Evolutionary conservation across 345 rosid species (phyloP).

Genomic region (Murraya koenigii): DNA sequence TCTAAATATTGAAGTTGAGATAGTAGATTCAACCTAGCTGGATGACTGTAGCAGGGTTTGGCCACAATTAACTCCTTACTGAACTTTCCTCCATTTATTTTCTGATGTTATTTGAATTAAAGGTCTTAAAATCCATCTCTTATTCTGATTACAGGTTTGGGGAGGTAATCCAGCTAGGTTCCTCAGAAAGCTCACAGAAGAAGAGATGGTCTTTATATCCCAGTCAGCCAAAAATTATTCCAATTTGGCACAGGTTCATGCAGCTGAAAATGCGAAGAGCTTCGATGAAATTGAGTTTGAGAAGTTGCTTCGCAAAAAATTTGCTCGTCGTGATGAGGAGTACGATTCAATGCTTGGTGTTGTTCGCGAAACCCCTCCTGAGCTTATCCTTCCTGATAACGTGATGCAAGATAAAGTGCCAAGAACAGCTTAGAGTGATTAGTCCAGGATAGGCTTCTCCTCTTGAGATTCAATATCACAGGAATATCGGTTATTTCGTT

Average conservation of each 20-base stretch:
- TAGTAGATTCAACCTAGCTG: neutral
- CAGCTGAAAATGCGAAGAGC: constrained; percentile 71
- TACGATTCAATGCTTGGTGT: constrained; percentile 81
- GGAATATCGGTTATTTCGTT: neutral
- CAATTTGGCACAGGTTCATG: constrained; percentile 75
- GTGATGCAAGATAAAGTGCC: constrained; percentile 46
- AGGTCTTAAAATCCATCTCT: neutral
- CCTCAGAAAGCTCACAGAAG: constrained; percentile 77
- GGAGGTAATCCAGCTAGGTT: constrained; percentile 92
- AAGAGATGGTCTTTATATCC: constrained; percentile 74
- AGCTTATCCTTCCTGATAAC: constrained; percentile 58
- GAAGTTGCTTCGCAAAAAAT: constrained; percentile 74
- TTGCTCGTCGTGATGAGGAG: constrained; percentile 60
- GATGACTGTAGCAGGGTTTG: neutral
- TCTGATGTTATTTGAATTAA: neutral
- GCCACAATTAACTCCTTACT: neutral
- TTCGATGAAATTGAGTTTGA: constrained; percentile 68
- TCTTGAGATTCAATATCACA: constrained; percentile 12
- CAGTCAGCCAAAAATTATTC: constrained; percentile 65
- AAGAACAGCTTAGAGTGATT: constrained; percentile 27
- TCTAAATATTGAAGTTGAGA: neutral
- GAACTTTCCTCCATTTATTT: neutral
- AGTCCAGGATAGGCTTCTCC: constrained; percentile 3
- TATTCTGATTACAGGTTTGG: constrained; percentile 61
- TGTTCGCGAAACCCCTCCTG: constrained; percentile 69